Base-by-base conservation (phyloP, 768 basidiomycete genomes). In the Panellus pusillus region DNA sequence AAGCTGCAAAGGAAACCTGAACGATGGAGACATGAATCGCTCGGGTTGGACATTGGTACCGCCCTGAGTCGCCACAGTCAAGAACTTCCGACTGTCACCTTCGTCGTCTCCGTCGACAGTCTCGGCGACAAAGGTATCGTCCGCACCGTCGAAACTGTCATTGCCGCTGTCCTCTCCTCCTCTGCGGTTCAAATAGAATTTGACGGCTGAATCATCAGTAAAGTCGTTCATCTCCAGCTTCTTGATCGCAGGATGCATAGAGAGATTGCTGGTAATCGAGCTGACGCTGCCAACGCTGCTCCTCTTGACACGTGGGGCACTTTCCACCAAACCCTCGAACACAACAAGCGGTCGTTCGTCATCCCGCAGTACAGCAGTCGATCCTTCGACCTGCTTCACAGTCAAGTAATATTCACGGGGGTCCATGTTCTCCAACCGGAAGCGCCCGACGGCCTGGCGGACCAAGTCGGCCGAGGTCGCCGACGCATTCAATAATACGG, bases 211-310 rank as follows among this genome's bases (percentile, higher is more conserved):
- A 66, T 98, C 97, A 61, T 99, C 97, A 39, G 91, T 91, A 66
- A 95, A 98, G 67, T 98, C 97, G 63, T 95, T 97, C 93, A 97
- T 96, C 41, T 90, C 84, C 37, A 98, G 74, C 66, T 90, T 91
- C 65, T 84, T 87, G 70, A 98, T 99, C 14, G 97, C 95, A 15
- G 96, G 95, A 65, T 98, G 92, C 82, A 91, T 87, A 4, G 89
- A 91, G 24, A 98, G 77, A 65, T 95, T 94, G 66, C 91, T 94
- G 31, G 89, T 80, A 19, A 99, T 77, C n/a, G 93, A 95, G 63
- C 86, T 93, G 62, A 99, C 95, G 66, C 92, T 95, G 36, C 93
- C 91, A 49, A 98, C 83, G 57, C 90, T 93, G 61, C 91, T 93
- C 53, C 96, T 76, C 72, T 98, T 98, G 49, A 99, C 91, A 19